Percentiles rank a stretch among this genome's conserved stretches.
These are phyloP conservation scores for Quercus mongolica DNA, from an alignment of 306 rosid species.

Conservation along the genomic window DNA sequence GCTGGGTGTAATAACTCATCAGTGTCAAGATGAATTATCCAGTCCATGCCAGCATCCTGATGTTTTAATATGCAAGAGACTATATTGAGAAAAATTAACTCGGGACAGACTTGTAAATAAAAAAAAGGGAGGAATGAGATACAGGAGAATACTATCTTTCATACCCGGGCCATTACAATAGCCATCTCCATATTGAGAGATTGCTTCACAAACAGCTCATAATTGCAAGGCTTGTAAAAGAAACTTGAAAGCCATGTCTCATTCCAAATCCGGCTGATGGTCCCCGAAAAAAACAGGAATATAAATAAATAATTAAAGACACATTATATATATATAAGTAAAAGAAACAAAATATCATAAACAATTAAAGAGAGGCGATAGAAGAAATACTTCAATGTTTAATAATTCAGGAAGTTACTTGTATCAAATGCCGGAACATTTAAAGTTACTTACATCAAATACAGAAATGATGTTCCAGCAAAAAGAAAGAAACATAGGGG, in stretches of 20 bases:
- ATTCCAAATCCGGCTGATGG: constrained; percentile 93
- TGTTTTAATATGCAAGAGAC: constrained; percentile 24
- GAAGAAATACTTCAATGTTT: background rate
- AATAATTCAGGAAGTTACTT: background rate
- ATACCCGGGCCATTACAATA: constrained; percentile 97
- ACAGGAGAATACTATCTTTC: constrained; percentile 21
- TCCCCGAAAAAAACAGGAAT: constrained; percentile 18
- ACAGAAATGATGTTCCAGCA: background rate
- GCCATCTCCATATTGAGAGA: constrained; percentile 99
- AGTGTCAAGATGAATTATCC: constrained; percentile 97
- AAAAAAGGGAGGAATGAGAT: background rate
- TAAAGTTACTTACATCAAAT: background rate
- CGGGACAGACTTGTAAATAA: background rate
- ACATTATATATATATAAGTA: background rate
- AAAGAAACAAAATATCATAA: constrained; percentile 18
- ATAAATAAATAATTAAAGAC: background rate
- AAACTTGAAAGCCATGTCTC: constrained; percentile 95
- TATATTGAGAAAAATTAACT: constrained; percentile 8
- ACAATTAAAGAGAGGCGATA: background rate
- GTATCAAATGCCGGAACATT: background rate
- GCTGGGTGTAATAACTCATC: constrained; percentile 95
- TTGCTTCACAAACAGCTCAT: constrained; percentile 97
- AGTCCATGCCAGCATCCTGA: constrained; percentile 91
- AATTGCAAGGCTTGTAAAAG: constrained; percentile 98
- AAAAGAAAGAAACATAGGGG: background rate